These are phyloP conservation scores for Verbascum thapsus DNA, from an alignment of 257 asterid genomes.

Conservation along the genomic window DNA sequence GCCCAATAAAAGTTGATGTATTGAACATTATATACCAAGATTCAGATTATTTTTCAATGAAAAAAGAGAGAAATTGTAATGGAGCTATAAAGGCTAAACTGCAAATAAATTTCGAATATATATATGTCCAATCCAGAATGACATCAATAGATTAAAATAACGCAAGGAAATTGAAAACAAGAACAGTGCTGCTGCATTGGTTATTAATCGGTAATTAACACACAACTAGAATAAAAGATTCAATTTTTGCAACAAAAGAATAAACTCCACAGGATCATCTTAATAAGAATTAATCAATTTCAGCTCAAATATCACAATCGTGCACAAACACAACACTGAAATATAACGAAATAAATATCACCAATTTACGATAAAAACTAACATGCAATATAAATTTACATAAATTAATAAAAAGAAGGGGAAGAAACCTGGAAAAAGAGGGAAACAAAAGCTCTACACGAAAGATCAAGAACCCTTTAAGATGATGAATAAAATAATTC, in stretches of 20 bases:
- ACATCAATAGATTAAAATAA: slow-evolving; percentile 20
- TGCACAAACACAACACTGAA: too few species aligned
- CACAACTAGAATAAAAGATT: slow-evolving; percentile 1
- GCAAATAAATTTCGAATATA: not conserved
- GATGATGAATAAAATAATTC: slow-evolving; percentile 17
- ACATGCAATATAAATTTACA: slow-evolving; percentile 18
- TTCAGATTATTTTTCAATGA: too few species aligned
- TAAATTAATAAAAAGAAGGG: not conserved
- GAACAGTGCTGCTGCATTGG: too few species aligned
- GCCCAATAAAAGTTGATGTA: not conserved
- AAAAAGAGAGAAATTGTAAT: too few species aligned
- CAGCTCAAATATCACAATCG: slow-evolving; percentile 15
- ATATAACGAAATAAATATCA: not conserved
- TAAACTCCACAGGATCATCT: not conserved
- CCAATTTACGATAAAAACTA: slow-evolving; percentile 19
- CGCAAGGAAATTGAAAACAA: slow-evolving; percentile 8
- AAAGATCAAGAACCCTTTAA: slow-evolving; percentile 34
- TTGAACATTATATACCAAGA: too few species aligned
- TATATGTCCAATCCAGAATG: slow-evolving; percentile 6
- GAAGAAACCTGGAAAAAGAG: slow-evolving; percentile 42
- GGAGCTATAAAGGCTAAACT: not conserved
- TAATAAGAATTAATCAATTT: slow-evolving; percentile 16
- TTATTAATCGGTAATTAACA: slow-evolving; percentile 1
- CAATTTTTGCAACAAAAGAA: slow-evolving; percentile 28
- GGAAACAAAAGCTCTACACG: too few species aligned